Base-by-base conservation (phyloP, 257 asterid species). In the Penstemon davidsonii region DNA sequence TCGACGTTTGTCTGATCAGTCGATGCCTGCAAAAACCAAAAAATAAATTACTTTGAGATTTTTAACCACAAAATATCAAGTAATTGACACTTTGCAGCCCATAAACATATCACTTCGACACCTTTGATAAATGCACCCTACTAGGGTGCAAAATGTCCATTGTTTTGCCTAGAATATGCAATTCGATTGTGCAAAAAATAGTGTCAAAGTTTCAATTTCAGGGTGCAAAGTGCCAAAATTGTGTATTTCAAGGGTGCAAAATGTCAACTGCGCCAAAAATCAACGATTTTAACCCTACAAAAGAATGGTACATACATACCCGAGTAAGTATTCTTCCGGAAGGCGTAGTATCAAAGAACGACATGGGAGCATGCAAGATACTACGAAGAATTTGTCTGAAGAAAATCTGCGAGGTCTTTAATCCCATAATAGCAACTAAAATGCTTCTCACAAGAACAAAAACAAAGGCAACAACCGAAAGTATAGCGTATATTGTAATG, bases 261-360 rank as follows among this genome's bases (percentile, higher is more conserved):
- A 13, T n/a, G 57, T 64, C 50, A 55, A 25, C 33, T 25, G 33
- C 33, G 33, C 33, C 33, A 25, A 25, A 25, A 25, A 25, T 25
- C 33, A 25, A 25, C 33, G 33, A 25, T 25, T 25, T 25, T 25
- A 25, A 25, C 33, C 33, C 33, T 25, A 25, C 33, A 25, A 25
- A 25, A 25, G 33, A 25, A 25, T 25, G 33, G 33, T 25, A 25
- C 33, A 25, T 25, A 25, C 87, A 80, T 73, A 88, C 97, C n/a
- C 97, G 86, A 60, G 82, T 90, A 53, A 90, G 60, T 41, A 88
- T 73, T 77, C 96, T 76, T 19, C 97, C 97, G 0, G 94, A 86
- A n/a, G 97, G 97, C 19, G 97, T 91, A 5, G 97, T 85, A 76
- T 91, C 97, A 19, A 86, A 88, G 79, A 88, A 91, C 4, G 96